These are phyloP conservation scores for Talaromyces sp. DNA, from an alignment of 2,329 filamentous ascomycete genomes.

Conservation along the genomic window DNA sequence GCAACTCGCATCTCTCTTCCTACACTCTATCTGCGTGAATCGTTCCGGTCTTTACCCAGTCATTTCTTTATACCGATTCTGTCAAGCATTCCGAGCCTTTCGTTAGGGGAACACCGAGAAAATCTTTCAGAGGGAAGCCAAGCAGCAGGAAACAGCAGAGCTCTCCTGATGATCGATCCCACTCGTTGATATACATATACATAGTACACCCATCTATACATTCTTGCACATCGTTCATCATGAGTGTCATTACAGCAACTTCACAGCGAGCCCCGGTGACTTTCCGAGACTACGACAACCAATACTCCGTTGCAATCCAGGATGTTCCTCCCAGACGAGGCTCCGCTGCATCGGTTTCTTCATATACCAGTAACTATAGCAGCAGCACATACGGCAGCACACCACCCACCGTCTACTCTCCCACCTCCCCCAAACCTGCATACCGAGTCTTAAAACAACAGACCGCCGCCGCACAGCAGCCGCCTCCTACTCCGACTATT, in stretches of 20 bases:
- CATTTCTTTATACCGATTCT: background rate
- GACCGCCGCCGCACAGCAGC: background rate
- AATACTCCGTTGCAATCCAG: slow-evolving; percentile 30
- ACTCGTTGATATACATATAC: background rate
- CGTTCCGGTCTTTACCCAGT: background rate
- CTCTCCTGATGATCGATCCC: slow-evolving; percentile 1
- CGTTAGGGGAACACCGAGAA: background rate
- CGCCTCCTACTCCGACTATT: slow-evolving; percentile 26
- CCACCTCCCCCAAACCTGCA: slow-evolving; percentile 27
- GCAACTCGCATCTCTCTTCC: background rate
- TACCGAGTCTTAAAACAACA: slow-evolving; percentile 37
- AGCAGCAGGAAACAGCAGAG: background rate
- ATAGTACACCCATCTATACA: background rate
- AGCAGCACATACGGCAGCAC: slow-evolving; percentile 36
- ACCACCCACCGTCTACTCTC: slow-evolving; percentile 38
- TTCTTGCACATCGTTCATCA: slow-evolving; percentile 22
- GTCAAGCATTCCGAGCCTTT: background rate
- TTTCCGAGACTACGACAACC: slow-evolving; percentile 30
- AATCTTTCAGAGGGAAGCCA: background rate
- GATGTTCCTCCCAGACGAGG: slow-evolving; percentile 32
- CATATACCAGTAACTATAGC: slow-evolving; percentile 29
- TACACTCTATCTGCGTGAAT: background rate
- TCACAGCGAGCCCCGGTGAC: slow-evolving; percentile 34
- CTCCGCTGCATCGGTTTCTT: slow-evolving; percentile 37
- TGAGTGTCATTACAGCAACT: slow-evolving; percentile 42